These are phyloP conservation scores for Mrakia blollopis DNA, from an alignment of 768 basidiomycete genomes.

Conservation along the genomic window DNA sequence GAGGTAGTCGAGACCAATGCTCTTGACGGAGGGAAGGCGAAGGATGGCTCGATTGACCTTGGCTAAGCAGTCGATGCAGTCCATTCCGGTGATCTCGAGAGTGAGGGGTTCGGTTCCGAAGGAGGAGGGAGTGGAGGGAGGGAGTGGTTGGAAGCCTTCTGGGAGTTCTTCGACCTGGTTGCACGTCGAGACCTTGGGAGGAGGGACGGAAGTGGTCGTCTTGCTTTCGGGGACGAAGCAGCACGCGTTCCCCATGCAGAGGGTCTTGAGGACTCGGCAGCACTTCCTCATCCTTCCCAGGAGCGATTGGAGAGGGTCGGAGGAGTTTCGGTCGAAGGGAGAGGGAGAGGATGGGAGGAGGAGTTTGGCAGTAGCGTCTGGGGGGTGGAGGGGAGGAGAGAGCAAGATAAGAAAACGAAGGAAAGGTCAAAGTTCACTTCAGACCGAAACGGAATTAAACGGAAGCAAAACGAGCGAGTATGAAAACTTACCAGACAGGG, in stretches of 20 bases:
- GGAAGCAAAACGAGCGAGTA: too few relatives aligned
- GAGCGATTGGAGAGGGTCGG: neutral
- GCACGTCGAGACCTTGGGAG: neutral
- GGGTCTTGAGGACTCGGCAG: neutral
- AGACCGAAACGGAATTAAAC: too few relatives aligned
- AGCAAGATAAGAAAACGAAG: too few relatives aligned
- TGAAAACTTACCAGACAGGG: too few relatives aligned
- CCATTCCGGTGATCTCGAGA: slow-evolving; percentile 18
- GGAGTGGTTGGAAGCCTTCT: neutral
- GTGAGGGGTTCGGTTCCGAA: neutral
- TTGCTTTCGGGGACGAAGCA: neutral
- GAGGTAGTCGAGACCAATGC: slow-evolving; percentile 1
- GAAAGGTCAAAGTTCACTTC: too few relatives aligned
- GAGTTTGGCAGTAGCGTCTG: too few relatives aligned
- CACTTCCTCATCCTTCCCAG: neutral
- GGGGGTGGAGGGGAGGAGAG: too few relatives aligned
- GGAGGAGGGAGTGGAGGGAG: neutral
- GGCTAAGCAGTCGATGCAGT: neutral
- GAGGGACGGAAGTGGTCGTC: neutral
- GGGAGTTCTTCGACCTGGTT: neutral
- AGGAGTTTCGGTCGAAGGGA: too few relatives aligned
- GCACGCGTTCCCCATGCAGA: neutral
- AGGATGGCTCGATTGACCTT: neutral
- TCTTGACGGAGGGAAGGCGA: slow-evolving; percentile 7
- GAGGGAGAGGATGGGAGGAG: too few relatives aligned